Percentiles rank a stretch among this genome's conserved stretches.
phyloP scores from a whole-genome alignment of 176 grass and related monocot species.

The Zoysia japonica region DNA sequence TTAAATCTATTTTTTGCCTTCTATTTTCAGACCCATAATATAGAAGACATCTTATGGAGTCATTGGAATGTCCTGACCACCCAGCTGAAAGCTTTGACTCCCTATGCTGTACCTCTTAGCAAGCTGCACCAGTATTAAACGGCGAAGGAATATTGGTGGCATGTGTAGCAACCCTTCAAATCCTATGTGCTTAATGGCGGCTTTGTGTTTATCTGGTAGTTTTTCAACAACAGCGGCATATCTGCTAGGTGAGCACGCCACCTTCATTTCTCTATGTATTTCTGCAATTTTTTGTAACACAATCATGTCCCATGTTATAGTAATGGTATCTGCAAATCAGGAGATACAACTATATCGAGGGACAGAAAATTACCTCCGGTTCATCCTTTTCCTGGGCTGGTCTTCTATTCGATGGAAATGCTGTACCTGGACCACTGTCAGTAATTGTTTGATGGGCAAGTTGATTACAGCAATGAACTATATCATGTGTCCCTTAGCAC shows the following conservation, averaged over 20 bases:
- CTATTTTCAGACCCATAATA: neutral
- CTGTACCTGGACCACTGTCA: no score
- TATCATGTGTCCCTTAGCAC: neutral
- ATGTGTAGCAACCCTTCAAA: neutral
- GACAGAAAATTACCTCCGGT: no score
- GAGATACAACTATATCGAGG: no score
- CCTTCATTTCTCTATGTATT: neutral
- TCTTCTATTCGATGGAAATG: no score
- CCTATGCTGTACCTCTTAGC: no score
- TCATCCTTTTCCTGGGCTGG: no score
- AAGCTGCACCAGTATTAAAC: no score
- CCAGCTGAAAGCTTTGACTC: neutral
- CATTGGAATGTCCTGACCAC: neutral
- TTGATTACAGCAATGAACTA: constrained; percentile 6
- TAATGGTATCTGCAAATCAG: no score
- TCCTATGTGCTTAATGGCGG: neutral
- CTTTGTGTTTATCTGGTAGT: neutral
- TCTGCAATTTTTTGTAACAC: neutral
- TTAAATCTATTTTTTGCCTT: neutral
- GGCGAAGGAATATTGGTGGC: neutral
- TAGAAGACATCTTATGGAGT: neutral
- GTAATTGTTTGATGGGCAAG: no score
- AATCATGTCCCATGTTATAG: neutral
- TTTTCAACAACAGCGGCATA: neutral
- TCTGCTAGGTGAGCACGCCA: neutral